These are phyloP conservation scores for Phytophthora aleatoria DNA, from an alignment of 352 stramenopile genomes.

Conservation along the genomic window DNA sequence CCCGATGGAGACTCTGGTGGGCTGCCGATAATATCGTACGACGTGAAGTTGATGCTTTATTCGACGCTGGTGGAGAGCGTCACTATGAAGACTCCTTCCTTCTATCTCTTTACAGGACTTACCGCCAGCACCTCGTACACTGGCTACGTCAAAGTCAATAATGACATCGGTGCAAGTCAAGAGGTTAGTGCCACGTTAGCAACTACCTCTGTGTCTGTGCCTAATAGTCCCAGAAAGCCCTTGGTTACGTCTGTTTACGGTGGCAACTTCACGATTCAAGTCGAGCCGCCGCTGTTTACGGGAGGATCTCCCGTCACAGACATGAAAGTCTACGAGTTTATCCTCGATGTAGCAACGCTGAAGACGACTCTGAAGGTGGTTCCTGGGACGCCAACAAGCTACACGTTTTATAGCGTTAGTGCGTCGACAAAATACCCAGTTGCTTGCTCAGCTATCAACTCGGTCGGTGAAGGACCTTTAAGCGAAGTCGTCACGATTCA, in stretches of 20 bases:
- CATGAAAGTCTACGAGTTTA: slow-evolving; percentile 52
- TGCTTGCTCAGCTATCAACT: slow-evolving; percentile 46
- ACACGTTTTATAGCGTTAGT: slow-evolving; percentile 38
- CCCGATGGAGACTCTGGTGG: slow-evolving; percentile 53
- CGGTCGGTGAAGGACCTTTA: slow-evolving; percentile 34
- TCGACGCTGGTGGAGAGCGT: slow-evolving; percentile 14
- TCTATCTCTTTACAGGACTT: slow-evolving; percentile 47
- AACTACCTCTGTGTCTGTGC: slow-evolving; percentile 29
- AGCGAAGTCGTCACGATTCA: slow-evolving; percentile 33
- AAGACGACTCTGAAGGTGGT: slow-evolving; percentile 30
- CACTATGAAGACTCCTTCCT: slow-evolving; percentile 22
- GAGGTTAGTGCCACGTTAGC: slow-evolving; percentile 16
- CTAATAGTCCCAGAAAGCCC: slow-evolving; percentile 34
- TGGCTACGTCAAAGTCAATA: slow-evolving; percentile 38
- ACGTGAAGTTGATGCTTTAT: slow-evolving; percentile 37
- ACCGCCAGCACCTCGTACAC: slow-evolving; percentile 38
- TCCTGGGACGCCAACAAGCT: slow-evolving; percentile 3
- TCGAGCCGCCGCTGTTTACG: slow-evolving; percentile 41
- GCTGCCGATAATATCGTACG: slow-evolving; percentile 39
- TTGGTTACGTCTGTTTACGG: slow-evolving; percentile 47
- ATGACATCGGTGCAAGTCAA: slow-evolving; percentile 41
- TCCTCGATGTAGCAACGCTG: slow-evolving; percentile 18
- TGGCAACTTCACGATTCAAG: slow-evolving; percentile 63
- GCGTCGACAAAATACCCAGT: slow-evolving; percentile 45
- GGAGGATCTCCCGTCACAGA: slow-evolving; percentile 43